phyloP scores from a whole-genome alignment of 2,329 filamentous ascomycete genomes.

The Fusarium stilboides region DNA sequence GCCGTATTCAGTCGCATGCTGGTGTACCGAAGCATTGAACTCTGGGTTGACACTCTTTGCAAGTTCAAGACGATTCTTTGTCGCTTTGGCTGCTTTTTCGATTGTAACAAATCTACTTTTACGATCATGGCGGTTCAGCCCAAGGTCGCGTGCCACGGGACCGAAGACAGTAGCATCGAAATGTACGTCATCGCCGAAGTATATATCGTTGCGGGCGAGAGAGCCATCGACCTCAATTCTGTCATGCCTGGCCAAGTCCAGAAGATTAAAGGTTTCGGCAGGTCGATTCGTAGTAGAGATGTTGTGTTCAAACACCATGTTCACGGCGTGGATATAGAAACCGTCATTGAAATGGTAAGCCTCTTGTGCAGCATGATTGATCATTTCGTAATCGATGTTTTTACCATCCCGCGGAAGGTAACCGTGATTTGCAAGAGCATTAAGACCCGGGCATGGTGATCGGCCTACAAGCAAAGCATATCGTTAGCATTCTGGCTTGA shows the following conservation, averaged over 20 bases:
- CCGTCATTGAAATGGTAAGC: not conserved
- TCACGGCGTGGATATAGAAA: conserved; percentile 6
- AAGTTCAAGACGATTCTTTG: conserved; percentile 1
- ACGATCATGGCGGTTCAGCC: not conserved
- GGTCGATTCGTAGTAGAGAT: not conserved
- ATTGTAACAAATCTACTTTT: conserved; percentile 4
- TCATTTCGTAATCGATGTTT: conserved; percentile 5
- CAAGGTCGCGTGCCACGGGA: not conserved
- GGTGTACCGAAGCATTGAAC: too few relatives aligned
- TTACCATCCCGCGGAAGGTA: conserved; percentile 15
- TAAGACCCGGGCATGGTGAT: conserved; percentile 7
- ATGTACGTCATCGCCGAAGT: conserved; percentile 12
- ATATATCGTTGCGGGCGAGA: conserved; percentile 13
- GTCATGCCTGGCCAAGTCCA: conserved; percentile 3
- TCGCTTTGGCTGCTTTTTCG: conserved; percentile 11
- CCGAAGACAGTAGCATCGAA: conserved; percentile 18
- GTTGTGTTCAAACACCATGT: too few relatives aligned
- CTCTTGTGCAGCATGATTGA: conserved; percentile 4
- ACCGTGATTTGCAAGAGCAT: conserved; percentile 21
- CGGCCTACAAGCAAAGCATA: too few relatives aligned
- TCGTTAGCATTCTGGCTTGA: too few relatives aligned
- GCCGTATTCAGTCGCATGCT: too few relatives aligned
- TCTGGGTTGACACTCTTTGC: conserved; percentile 11
- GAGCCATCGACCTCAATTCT: conserved; percentile 23
- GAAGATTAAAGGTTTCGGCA: conserved; percentile 16